Evolutionary conservation across 2,329 filamentous ascomycete species (phyloP).

Genomic region (Aspergillus nomiae): DNA sequence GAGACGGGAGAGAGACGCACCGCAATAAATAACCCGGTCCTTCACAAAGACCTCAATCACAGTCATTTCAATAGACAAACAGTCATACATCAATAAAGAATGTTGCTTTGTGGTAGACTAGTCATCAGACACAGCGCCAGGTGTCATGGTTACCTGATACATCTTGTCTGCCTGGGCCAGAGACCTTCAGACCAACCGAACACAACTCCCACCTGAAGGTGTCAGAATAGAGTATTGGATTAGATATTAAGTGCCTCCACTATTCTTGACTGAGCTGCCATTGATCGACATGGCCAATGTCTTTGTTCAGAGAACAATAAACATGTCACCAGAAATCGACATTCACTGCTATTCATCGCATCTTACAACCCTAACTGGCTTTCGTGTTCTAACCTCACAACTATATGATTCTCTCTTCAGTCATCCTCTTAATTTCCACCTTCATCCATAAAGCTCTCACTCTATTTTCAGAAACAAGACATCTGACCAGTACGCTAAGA

Average conservation of each 20-base stretch:
- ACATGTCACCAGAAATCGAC: background rate
- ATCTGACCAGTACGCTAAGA: background rate
- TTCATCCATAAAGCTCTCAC: background rate
- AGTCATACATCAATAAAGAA: background rate
- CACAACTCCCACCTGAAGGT: background rate
- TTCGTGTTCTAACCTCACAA: background rate
- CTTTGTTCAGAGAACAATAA: background rate
- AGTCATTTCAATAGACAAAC: background rate
- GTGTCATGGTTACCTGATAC: background rate
- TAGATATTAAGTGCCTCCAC: too few relatives aligned
- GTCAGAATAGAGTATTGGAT: background rate
- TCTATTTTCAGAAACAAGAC: background rate
- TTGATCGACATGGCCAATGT: background rate
- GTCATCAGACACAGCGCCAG: background rate
- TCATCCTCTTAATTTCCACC: background rate
- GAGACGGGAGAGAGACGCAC: background rate
- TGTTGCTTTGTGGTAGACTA: too few relatives aligned
- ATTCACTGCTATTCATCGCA: background rate
- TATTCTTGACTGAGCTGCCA: background rate
- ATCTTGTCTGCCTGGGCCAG: background rate
- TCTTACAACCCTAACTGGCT: background rate
- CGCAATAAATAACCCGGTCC: background rate
- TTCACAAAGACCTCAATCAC: background rate
- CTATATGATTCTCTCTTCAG: too few relatives aligned
- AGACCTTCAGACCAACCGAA: background rate